Evolutionary conservation across 108 stramenopile genomes (phyloP).

Genomic region (Nannochloropsis oceanica): DNA sequence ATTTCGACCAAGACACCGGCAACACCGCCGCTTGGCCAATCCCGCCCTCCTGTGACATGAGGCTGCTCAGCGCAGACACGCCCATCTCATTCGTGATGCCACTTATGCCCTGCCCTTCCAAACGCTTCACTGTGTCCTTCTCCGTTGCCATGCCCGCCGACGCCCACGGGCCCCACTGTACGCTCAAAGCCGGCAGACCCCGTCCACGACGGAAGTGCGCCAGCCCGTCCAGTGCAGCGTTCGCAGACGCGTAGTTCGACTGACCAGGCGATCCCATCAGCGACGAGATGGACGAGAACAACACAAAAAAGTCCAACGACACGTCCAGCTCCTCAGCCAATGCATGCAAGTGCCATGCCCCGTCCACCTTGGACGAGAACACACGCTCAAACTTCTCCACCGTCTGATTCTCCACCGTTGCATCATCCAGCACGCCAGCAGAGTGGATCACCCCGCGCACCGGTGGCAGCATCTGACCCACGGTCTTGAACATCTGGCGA

Average conservation of each 20-base stretch:
- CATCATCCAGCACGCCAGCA: neutral
- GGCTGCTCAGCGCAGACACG: neutral
- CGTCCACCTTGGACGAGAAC: neutral
- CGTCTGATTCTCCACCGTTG: neutral
- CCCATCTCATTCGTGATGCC: neutral
- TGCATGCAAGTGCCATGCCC: constrained; percentile 1
- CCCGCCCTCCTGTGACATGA: neutral
- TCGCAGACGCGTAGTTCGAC: constrained; percentile 11
- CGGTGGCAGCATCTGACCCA: neutral
- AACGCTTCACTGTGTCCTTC: neutral
- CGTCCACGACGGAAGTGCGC: constrained; percentile 2
- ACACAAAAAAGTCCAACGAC: constrained; percentile 3
- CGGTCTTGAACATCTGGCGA: too few relatives aligned
- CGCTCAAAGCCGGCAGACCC: neutral
- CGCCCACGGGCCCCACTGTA: constrained; percentile 18
- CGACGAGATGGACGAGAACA: constrained; percentile 4
- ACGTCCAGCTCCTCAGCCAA: neutral
- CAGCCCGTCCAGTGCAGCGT: constrained; percentile 9
- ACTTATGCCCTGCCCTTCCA: neutral
- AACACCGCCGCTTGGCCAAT: neutral
- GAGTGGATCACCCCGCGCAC: constrained; percentile 14
- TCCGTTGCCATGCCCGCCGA: neutral
- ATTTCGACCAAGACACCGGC: neutral
- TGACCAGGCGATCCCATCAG: constrained; percentile 4
- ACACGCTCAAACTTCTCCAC: neutral